Percentiles rank a stretch among this genome's conserved stretches.
These are phyloP conservation scores for Wallacemonas sp. DNA, from an alignment of 208 protist species.

Conservation along the genomic window DNA sequence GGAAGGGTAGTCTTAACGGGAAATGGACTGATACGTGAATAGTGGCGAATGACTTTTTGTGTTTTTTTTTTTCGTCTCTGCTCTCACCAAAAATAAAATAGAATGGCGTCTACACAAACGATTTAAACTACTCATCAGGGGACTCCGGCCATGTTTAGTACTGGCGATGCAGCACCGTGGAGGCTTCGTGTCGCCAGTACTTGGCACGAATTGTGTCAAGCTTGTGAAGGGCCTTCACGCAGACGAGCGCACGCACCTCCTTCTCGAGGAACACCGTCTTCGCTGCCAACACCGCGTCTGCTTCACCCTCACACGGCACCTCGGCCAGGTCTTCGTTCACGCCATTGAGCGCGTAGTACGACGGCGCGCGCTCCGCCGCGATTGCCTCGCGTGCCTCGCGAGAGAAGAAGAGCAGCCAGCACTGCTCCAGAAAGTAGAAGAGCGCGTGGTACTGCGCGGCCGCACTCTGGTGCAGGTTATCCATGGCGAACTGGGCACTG, in stretches of 20 bases:
- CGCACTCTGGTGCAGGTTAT: slow-evolving; percentile 64
- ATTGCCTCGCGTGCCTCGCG: slow-evolving; percentile 24
- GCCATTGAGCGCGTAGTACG: slow-evolving; percentile 38
- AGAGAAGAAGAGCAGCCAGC: slow-evolving; percentile 60
- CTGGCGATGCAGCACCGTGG: slow-evolving; percentile 49
- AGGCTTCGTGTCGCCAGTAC: slow-evolving; percentile 73
- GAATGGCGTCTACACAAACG: too few relatives aligned
- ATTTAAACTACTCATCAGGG: too few relatives aligned
- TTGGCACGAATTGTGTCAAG: slow-evolving; percentile 67
- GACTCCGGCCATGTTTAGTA: too few relatives aligned
- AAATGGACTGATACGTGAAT: too few relatives aligned
- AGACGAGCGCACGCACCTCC: slow-evolving; percentile 50
- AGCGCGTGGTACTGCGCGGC: slow-evolving; percentile 52
- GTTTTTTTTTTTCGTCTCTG: too few relatives aligned
- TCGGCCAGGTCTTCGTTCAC: not conserved
- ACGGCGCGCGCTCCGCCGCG: slow-evolving; percentile 28
- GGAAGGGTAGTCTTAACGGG: too few relatives aligned
- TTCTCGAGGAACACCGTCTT: slow-evolving; percentile 32
- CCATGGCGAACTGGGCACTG: slow-evolving; percentile 60
- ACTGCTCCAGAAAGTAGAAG: slow-evolving; percentile 53
- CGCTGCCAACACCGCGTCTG: not conserved
- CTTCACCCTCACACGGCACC: not conserved
- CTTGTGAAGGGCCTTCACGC: slow-evolving; percentile 54
- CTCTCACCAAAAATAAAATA: too few relatives aligned
- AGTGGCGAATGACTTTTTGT: too few relatives aligned